Evolutionary conservation across 1,284 basidiomycete species (phyloP).

Genomic region (Taiwanofungus camphoratus): DNA sequence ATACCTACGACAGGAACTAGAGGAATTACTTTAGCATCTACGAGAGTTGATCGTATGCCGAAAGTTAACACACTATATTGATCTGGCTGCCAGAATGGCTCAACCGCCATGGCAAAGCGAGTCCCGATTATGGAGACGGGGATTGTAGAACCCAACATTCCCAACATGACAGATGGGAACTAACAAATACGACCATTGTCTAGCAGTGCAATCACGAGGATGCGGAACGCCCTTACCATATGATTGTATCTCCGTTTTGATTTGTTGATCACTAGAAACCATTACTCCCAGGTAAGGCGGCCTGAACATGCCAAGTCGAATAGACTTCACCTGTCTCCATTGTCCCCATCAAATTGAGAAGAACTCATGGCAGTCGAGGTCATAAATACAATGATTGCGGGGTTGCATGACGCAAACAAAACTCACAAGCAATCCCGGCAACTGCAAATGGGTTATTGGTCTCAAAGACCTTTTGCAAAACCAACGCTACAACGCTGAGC

Average conservation of each 20-base stretch:
- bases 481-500: constrained; percentile 63
- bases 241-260: constrained; percentile 65
- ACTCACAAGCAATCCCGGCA: constrained; percentile 64
- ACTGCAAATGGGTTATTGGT: constrained; percentile 71
- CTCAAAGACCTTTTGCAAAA: constrained; percentile 72
- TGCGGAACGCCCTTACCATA: constrained; percentile 52
- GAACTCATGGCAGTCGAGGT: constrained; percentile 30
- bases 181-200: constrained; percentile 23
- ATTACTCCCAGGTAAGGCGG: constrained; percentile 22
- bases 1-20: constrained; percentile 84
- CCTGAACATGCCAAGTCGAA: neutral
- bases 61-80: constrained; percentile 57
- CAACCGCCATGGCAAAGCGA: constrained; percentile 70
- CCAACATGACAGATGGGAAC: constrained; percentile 66
- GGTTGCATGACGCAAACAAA: neutral
- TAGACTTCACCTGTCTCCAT: constrained; percentile 52
- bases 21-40: neutral
- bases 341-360: constrained; percentile 71
- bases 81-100: constrained; percentile 77
- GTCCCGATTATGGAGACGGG: constrained; percentile 76
- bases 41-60: constrained; percentile 21
- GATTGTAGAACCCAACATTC: constrained; percentile 71
- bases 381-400: neutral
- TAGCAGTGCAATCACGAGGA: constrained; percentile 5
- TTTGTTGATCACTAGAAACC: constrained; percentile 55